phyloP scores from a whole-genome alignment of 1,139 yeast species.

The Geotrichum histeridarum region DNA sequence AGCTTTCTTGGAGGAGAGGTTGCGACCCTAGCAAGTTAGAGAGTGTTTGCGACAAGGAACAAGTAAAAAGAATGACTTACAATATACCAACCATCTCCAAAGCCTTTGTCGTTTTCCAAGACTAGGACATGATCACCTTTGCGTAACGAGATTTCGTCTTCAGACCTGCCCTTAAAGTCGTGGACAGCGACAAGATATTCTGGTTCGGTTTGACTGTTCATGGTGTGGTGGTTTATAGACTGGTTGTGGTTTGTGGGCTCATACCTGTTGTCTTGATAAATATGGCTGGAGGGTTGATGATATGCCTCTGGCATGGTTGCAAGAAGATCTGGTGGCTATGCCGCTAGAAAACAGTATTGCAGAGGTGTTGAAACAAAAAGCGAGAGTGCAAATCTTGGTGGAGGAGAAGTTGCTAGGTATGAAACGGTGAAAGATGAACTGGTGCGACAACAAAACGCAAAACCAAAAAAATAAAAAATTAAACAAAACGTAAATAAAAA shows the following conservation, averaged over 20 bases:
- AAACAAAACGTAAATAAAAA: not conserved
- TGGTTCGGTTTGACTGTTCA: conserved; percentile 18
- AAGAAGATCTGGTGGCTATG: too few relatives aligned
- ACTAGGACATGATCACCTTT: conserved; percentile 87
- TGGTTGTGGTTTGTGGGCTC: not conserved
- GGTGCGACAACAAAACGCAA: conserved; percentile 2
- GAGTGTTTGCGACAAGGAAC: conserved; percentile 19
- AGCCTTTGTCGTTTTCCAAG: conserved; percentile 85
- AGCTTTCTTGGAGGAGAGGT: conserved; percentile 60
- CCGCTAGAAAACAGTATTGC: too few relatives aligned
- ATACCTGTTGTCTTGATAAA: not conserved
- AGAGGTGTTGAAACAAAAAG: too few relatives aligned
- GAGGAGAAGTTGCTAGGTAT: not conserved
- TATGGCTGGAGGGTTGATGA: not conserved
- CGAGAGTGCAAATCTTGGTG: not conserved
- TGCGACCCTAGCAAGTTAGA: conserved; percentile 53
- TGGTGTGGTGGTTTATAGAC: not conserved
- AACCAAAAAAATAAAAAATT: not conserved
- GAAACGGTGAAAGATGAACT: conserved; percentile 1
- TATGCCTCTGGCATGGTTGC: too few relatives aligned
- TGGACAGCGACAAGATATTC: conserved; percentile 57
- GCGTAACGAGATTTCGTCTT: conserved; percentile 75
- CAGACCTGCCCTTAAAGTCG: conserved; percentile 79
- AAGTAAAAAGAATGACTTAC: conserved; percentile 31
- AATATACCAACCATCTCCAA: conserved; percentile 95